Evolutionary conservation across 192 early-diverging fungal genomes (phyloP).

Genomic region (Backusella morwellensis): DNA sequence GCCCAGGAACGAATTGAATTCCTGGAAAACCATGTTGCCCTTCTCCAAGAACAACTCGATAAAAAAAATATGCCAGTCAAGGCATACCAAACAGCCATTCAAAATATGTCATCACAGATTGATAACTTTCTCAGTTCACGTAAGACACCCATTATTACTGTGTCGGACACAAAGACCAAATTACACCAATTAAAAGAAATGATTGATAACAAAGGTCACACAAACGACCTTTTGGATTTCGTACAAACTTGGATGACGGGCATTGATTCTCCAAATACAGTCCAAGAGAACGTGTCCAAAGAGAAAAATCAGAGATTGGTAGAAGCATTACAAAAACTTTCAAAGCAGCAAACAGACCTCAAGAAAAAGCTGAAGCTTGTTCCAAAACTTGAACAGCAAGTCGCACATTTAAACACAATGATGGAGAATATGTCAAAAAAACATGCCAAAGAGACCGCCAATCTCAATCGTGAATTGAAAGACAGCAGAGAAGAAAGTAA

Average conservation of each 20-base stretch:
- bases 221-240: neutral
- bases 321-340: neutral
- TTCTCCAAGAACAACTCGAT: neutral
- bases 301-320: neutral
- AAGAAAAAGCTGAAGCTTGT: neutral
- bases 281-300: neutral
- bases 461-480: neutral
- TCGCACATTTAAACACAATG: neutral
- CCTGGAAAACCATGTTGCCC: slow-evolving; percentile 3
- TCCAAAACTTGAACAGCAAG: neutral
- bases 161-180: slow-evolving; percentile 4
- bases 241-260: neutral
- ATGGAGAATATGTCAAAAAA: neutral
- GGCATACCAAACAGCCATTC: neutral
- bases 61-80: neutral
- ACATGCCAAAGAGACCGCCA: neutral
- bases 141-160: slow-evolving; percentile 1
- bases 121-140: neutral
- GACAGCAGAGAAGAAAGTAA: neutral
- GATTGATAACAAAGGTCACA: neutral
- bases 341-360: neutral
- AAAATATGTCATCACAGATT: slow-evolving; percentile 1
- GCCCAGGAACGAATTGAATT: slow-evolving; percentile 7
- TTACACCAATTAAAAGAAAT: slow-evolving; percentile 12
- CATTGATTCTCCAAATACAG: slow-evolving; percentile 1